Base-by-base conservation (phyloP, 1,284 basidiomycete genomes). In the Ustilago shanxiensis region DNA sequence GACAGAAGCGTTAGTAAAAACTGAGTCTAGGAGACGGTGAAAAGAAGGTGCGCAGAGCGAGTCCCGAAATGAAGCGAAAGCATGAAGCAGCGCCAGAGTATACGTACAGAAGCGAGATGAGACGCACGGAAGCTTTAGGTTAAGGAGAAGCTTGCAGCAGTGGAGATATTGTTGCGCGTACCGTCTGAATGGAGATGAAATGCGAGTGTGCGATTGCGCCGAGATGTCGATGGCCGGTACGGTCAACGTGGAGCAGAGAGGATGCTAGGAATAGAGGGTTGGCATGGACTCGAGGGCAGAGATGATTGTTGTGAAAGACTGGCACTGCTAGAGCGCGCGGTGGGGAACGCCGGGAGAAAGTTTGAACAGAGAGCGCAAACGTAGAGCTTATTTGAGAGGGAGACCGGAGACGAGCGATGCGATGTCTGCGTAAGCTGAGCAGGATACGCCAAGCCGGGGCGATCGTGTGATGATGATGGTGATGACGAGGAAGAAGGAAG, bases 1-100 rank as follows among this genome's bases (percentile, higher is more conserved):
- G 39, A 47, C 39, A 29, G 24, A 26, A 39, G 26, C n/a, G 53
- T 55, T 35, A 55, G 53, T 33, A 41, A 33, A n/a, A 53, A 20
- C 24, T 33, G 41, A 20, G 24, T 13, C 33, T 41, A 28, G 10
- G 53, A 39, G 53, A 55, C 4, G 7, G 20, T 9, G 33, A 24
- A 33, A 6, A 2, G 56, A 16, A 44, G 7, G 52, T 52, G 59
- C 53, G 59, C 65, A 57, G 47, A 59, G 37, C 53, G 59, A 57
- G 54, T 29, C 9, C 20, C 44, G 55, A 49, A 54, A 62, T 68
- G 55, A 62, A 62, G 60, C 33, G 35, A 16, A 45, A 47, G 35
- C 64, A 50, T 31, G n/a, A 51, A 57, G 26, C 10, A 51, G 47
- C 51, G 55, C 18, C 13, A n/a, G 6, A 28, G 28, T 5, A 14